A percentile compares a stretch with the other conserved stretches of the same genome.
phyloP scores from a whole-genome alignment of 1,139 yeast species.

The Debaryomyces psychrophilus region DNA sequence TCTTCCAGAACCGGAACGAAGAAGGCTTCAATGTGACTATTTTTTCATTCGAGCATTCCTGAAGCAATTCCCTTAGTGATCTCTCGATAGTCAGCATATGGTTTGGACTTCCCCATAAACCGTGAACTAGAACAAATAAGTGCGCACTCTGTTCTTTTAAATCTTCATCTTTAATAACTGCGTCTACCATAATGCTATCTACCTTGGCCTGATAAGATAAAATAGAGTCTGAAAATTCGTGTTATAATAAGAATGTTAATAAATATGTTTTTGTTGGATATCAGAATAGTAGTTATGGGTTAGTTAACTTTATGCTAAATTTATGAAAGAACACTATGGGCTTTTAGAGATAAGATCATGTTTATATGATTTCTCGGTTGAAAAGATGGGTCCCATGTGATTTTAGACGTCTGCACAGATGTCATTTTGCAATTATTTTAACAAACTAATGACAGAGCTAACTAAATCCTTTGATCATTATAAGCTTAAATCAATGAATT shows the following conservation, averaged over 20 bases:
- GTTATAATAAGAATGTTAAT: neutral
- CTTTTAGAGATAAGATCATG: neutral
- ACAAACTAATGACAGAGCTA: neutral
- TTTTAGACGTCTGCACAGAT: neutral
- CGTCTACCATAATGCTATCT: neutral
- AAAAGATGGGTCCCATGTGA: conserved; percentile 2
- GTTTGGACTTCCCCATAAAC: conserved; percentile 83
- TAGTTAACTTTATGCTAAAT: neutral
- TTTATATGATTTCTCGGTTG: neutral
- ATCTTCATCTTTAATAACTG: neutral
- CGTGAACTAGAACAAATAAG: conserved; percentile 80
- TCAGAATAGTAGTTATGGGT: neutral
- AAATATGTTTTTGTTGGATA: neutral
- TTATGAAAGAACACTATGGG: neutral
- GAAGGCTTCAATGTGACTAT: conserved; percentile 65
- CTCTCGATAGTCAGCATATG: conserved; percentile 68
- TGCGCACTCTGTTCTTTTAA: conserved; percentile 42
- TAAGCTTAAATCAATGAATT: neutral
- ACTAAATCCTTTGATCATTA: neutral
- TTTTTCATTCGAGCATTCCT: conserved; percentile 38
- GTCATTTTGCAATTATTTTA: neutral
- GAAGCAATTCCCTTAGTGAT: conserved; percentile 47
- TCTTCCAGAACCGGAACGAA: conserved; percentile 72
- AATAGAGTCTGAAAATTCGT: neutral
- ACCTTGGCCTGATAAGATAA: neutral